Percentiles rank a stretch among this genome's conserved stretches.
These are phyloP conservation scores for Quercus mongolica DNA, from an alignment of 306 rosid genomes.

Conservation along the genomic window DNA sequence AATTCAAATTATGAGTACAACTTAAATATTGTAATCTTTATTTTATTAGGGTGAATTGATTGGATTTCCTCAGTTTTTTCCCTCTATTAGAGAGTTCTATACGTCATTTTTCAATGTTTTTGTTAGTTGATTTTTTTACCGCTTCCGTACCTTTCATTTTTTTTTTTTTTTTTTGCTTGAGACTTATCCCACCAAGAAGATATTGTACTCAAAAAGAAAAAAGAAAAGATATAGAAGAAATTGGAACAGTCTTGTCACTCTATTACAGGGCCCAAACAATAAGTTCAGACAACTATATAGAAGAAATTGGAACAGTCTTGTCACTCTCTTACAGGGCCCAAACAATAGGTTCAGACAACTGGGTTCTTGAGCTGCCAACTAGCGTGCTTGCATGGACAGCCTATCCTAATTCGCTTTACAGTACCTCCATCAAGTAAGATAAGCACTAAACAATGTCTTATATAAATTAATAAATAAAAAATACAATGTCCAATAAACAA, in stretches of 20 bases:
- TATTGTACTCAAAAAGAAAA: too few relatives aligned
- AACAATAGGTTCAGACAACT: neutral
- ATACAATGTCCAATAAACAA: neutral
- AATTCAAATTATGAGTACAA: too few relatives aligned
- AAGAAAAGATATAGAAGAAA: too few relatives aligned
- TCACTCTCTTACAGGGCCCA: neutral
- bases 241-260: neutral
- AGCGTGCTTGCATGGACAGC: neutral
- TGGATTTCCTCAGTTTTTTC: too few relatives aligned
- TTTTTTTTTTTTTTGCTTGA: too few relatives aligned
- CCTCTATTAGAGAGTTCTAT: fast-evolving
- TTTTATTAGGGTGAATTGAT: too few relatives aligned
- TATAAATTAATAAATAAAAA: neutral
- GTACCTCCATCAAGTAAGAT: neutral
- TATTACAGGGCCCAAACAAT: neutral
- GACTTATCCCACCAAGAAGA: too few relatives aligned
- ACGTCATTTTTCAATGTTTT: fast-evolving
- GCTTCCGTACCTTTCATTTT: fast-evolving
- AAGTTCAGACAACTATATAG: too few relatives aligned
- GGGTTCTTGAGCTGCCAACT: neutral
- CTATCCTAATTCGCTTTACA: neutral
- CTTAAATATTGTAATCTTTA: fast-evolving
- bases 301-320: neutral
- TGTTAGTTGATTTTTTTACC: too few relatives aligned
- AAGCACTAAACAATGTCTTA: neutral